phyloP scores from a whole-genome alignment of 208 protist genomes.

The Trichomonas gallinae region DNA sequence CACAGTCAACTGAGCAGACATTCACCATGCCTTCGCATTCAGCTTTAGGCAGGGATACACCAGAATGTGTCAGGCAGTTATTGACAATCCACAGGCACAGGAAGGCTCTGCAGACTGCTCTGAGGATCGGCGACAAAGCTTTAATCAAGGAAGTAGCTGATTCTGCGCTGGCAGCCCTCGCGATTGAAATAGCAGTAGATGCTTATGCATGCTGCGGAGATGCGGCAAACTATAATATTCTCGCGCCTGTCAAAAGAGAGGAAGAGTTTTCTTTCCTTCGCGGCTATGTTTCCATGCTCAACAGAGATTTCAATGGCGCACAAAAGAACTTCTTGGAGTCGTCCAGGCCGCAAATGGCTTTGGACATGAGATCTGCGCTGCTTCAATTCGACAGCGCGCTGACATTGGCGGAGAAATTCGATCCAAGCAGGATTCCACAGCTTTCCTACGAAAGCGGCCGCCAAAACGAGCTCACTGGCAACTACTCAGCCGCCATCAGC shows the following conservation, averaged over 20 bases:
- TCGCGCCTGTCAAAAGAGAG: background rate
- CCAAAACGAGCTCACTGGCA: background rate
- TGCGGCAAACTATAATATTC: background rate
- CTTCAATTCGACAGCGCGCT: background rate
- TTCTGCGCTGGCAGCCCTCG: background rate
- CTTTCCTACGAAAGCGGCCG: background rate
- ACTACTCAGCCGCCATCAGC: background rate
- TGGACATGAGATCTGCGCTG: background rate
- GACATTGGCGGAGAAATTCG: background rate
- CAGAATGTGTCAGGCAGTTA: background rate
- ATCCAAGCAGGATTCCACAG: background rate
- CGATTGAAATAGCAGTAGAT: background rate
- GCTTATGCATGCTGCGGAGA: background rate
- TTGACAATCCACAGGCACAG: background rate
- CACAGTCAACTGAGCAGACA: background rate
- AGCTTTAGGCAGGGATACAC: background rate
- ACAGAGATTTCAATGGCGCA: background rate
- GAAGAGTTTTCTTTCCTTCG: background rate
- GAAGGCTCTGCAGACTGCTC: background rate
- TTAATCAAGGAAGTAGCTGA: background rate
- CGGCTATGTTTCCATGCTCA: background rate
- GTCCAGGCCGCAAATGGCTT: background rate
- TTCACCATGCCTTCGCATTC: background rate
- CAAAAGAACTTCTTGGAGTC: slow-evolving; percentile 15
- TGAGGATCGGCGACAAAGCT: background rate